phyloP scores from a whole-genome alignment of 2,329 filamentous ascomycete species.

The Fusarium liriodendri region DNA sequence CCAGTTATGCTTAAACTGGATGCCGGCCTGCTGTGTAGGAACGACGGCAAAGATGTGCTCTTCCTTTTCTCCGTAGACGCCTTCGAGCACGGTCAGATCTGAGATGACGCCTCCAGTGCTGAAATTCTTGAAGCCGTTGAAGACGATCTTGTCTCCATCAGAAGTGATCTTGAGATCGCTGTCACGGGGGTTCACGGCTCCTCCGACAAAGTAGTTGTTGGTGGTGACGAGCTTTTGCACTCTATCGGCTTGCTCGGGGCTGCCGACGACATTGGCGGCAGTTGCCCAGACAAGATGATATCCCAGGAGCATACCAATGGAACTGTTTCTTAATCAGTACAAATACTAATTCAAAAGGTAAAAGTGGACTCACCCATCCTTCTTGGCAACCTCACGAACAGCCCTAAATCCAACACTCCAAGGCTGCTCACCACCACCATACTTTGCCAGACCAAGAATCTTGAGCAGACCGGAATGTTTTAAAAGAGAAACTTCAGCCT shows the following conservation, averaged over 20 bases:
- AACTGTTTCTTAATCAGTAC: constrained; percentile 48
- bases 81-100: constrained; percentile 74
- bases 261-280: constrained; percentile 70
- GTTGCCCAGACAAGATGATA: constrained; percentile 74
- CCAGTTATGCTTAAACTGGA: constrained; percentile 72
- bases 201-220: constrained; percentile 75
- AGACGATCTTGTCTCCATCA: constrained; percentile 66
- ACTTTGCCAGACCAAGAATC: constrained; percentile 52
- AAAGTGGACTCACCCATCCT: constrained; percentile 61
- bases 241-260: constrained; percentile 67
- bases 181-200: constrained; percentile 74
- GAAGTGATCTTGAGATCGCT: constrained; percentile 67
- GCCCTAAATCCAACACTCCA: constrained; percentile 66
- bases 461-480: constrained; percentile 56
- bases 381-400: constrained; percentile 72
- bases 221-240: constrained; percentile 66
- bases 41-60: constrained; percentile 74
- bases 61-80: constrained; percentile 66
- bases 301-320: constrained; percentile 72
- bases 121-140: constrained; percentile 73
- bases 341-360: background rate
- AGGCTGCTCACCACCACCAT: constrained; percentile 57
- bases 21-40: constrained; percentile 66
- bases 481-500: constrained; percentile 53
- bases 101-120: constrained; percentile 76